Evolutionary conservation across 306 rosid species (phyloP), one percentile per base, ranked within the genome.

Genomic region (Vicia villosa): DNA sequence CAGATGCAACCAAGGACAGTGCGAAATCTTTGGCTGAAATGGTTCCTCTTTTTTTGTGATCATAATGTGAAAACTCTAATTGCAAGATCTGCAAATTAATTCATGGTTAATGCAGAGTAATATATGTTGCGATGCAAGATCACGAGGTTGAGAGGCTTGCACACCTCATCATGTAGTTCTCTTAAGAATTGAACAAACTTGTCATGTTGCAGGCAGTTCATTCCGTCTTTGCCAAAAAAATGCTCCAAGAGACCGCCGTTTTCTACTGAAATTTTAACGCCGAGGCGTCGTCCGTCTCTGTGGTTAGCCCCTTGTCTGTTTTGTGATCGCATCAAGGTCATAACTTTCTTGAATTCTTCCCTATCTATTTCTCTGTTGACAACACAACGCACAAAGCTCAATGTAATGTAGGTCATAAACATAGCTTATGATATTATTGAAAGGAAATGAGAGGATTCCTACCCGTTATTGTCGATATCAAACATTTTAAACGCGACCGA

Each of bases 401-500:
- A 15, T 40, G 17, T 55, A 43, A 68, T 15, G 46, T 50, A 76
- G 65, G 61, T 41, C 9, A 30, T 42, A 55, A 38, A 20, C 13
- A 78, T 10, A 30, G 2, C 34, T 49, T 16, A 32, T 13, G 60
- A 43, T 1, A 7, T 45, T 45, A 54, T 34, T 43, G 10, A 43
- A 36, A 46, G 32, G 47, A 26, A 26, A 52, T 30, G 7, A 32
- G 32, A 49, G 34, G 50, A 49, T 59, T 61, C 83, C 13, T 55
- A 89, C 91, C 95, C 96, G 15, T 88, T 87, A 68, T 83, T 83
- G 82, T 92, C 81, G 56, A 81, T 80, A 54, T 92, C 96, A 77
- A 92, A 89, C 97, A 92, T 89, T 75, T 87, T 92, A 67, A 92
- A 92, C 3, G 90, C 92, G 79, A 84, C 90, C 13, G 86, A 67